These are phyloP conservation scores for Xylariaceae sp. DNA, from an alignment of 2,329 filamentous ascomycete genomes.

Conservation along the genomic window DNA sequence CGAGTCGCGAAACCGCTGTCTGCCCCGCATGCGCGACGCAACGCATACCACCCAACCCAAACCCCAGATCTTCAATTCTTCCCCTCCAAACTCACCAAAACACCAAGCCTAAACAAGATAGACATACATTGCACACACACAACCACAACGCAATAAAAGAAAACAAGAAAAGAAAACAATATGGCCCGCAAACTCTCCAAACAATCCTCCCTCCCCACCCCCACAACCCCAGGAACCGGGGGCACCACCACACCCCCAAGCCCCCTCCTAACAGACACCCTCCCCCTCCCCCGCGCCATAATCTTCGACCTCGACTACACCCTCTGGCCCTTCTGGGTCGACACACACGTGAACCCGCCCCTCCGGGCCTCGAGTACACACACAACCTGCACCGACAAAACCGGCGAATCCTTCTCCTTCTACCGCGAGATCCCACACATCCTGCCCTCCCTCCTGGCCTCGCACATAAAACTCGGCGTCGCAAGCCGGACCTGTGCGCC, in stretches of 20 bases:
- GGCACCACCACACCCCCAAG: conserved; percentile 32
- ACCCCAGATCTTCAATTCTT: too few species aligned
- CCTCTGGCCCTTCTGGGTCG: conserved; percentile 98
- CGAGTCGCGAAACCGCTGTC: too few species aligned
- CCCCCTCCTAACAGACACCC: conserved; percentile 46
- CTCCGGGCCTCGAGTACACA: conserved; percentile 47
- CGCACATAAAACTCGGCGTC: conserved; percentile 56
- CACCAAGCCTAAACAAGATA: background rate
- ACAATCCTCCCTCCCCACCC: conserved; percentile 24
- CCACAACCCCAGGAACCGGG: conserved; percentile 8
- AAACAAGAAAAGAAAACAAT: background rate
- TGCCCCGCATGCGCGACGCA: too few species aligned
- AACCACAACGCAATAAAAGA: background rate
- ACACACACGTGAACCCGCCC: conserved; percentile 80
- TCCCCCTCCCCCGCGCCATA: conserved; percentile 73
- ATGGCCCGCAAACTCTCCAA: conserved; percentile 29
- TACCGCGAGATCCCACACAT: conserved; percentile 65
- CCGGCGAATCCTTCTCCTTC: conserved; percentile 64
- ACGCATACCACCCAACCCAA: too few species aligned
- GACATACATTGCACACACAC: background rate
- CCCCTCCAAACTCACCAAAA: background rate
- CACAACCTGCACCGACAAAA: conserved; percentile 45
- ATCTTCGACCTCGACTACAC: conserved; percentile 98
- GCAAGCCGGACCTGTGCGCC: conserved; percentile 79
- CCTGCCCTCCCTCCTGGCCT: conserved; percentile 51